phyloP scores from a whole-genome alignment of 192 early-diverging fungal species.

The Backusella morwellensis region DNA sequence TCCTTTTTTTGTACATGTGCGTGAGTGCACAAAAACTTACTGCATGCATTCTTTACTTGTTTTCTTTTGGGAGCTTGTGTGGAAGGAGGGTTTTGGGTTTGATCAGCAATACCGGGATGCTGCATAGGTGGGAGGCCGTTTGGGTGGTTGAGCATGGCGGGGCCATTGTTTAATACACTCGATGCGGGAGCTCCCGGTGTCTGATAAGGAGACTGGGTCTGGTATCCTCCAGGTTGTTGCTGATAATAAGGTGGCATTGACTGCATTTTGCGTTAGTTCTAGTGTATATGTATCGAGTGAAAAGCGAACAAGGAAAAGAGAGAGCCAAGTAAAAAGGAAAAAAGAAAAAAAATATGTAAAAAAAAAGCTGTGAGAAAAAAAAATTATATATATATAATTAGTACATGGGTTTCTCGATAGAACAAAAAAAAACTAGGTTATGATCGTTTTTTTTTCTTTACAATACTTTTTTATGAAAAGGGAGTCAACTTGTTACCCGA shows the following conservation, averaged over 20 bases:
- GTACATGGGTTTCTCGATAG: conserved; percentile 3
- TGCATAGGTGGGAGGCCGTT: conserved; percentile 24
- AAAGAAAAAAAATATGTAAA: neutral
- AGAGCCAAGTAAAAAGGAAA: conserved; percentile 3
- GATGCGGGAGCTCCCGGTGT: conserved; percentile 2
- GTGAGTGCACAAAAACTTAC: conserved; percentile 16
- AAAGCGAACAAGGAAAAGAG: neutral
- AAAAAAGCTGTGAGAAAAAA: neutral
- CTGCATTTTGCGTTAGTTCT: conserved; percentile 11
- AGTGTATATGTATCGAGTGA: neutral
- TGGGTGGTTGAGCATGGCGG: conserved; percentile 13
- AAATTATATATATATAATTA: neutral
- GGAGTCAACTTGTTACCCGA: neutral
- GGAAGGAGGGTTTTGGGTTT: neutral
- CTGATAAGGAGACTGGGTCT: conserved; percentile 13
- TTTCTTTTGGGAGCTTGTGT: conserved; percentile 28
- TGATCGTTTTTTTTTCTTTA: conserved; percentile 8
- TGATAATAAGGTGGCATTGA: conserved; percentile 20
- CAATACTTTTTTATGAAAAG: neutral
- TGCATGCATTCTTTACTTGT: conserved; percentile 36
- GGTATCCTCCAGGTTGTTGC: conserved; percentile 12
- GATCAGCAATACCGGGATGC: conserved; percentile 14
- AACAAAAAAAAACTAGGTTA: conserved; percentile 3
- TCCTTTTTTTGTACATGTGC: neutral
- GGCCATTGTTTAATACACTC: conserved; percentile 9